Evolutionary conservation across 2,329 filamentous ascomycete species (phyloP).

Genomic region (Hymenoscyphus scutula): DNA sequence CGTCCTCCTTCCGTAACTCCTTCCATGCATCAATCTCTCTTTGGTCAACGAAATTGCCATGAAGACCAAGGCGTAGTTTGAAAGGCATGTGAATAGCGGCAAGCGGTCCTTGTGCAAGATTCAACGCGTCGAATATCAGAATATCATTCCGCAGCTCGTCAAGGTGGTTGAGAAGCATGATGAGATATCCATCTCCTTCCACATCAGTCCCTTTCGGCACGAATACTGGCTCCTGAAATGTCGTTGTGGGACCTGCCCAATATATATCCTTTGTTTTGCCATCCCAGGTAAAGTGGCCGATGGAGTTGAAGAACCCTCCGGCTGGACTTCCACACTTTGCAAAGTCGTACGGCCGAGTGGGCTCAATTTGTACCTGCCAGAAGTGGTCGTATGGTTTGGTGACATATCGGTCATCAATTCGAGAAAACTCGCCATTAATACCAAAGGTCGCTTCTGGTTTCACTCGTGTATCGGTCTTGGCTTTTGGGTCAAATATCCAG

Average conservation of each 20-base stretch:
- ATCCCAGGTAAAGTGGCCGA: conserved; percentile 27
- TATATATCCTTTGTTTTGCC: conserved; percentile 26
- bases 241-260: conserved; percentile 32
- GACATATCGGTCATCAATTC: conserved; percentile 26
- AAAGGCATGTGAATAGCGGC: conserved; percentile 37
- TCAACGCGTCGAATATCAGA: conserved; percentile 36
- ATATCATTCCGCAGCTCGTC: conserved; percentile 40
- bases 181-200: conserved; percentile 37
- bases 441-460: conserved; percentile 19
- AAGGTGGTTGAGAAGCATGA: conserved; percentile 38
- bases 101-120: conserved; percentile 37
- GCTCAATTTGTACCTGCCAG: conserved; percentile 28
- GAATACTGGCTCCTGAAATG: conserved; percentile 36
- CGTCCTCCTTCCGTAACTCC: conserved; percentile 35
- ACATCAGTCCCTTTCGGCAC: conserved; percentile 27
- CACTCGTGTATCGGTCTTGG: conserved; percentile 23
- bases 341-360: conserved; percentile 22
- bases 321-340: conserved; percentile 29
- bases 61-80: conserved; percentile 36
- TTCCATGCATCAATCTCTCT: conserved; percentile 43
- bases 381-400: conserved; percentile 28
- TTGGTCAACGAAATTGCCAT: conserved; percentile 38
- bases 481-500: conserved; percentile 35
- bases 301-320: conserved; percentile 26
- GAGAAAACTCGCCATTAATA: conserved; percentile 27